Base-by-base conservation (phyloP, 352 stramenopile genomes). In the Pythium sukuiense region DNA sequence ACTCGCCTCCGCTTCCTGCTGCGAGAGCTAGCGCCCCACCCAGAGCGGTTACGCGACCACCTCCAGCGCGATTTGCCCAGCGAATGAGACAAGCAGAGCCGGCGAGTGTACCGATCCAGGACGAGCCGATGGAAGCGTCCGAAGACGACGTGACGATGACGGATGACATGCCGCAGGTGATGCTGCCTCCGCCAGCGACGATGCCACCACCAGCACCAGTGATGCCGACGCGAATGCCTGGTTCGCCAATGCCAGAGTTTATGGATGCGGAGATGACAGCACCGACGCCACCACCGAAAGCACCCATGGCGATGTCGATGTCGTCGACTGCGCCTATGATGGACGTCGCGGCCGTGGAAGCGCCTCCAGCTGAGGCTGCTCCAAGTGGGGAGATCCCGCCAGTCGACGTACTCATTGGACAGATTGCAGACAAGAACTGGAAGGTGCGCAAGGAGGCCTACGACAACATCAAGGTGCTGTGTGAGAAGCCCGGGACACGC, bases 401-500 rank as follows among this genome's bases (percentile, higher is more conserved):
- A 20, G 65, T 92, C 9, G 83, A 92, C 7, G 66, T 53, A 5
- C 46, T 94, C 3, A 52, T 90, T 30, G 69, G 73, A 14, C 82
- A 91, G 55, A 24, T 94, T 53, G 75, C 72, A 14, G 86, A 96
- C 58, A 95, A 93, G 71, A 93, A 91, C 71, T 96, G 88, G 88
- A 95, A 94, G 74, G 65, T 88, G 16, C 77, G 88, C 8, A 96
- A 95, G 77, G 81, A 90, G 70, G 88, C 73, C 0, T 95, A 87
- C 58, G 88, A 95, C 26, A 62, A 89, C 39, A 65, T 92, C 50
- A 96, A 92, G 55, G 61, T 70, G 12, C 55, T 81, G 39, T 89
- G 87, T 37, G 85, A 93, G 45, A 76, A 75, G 48, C 59, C 69
- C 13, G 77, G 71, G 46, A 70, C 81, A 14, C 68, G 77, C 24